Conservation (phyloP, 139 green algal genomes). For the Marvania coccoides region DNA sequence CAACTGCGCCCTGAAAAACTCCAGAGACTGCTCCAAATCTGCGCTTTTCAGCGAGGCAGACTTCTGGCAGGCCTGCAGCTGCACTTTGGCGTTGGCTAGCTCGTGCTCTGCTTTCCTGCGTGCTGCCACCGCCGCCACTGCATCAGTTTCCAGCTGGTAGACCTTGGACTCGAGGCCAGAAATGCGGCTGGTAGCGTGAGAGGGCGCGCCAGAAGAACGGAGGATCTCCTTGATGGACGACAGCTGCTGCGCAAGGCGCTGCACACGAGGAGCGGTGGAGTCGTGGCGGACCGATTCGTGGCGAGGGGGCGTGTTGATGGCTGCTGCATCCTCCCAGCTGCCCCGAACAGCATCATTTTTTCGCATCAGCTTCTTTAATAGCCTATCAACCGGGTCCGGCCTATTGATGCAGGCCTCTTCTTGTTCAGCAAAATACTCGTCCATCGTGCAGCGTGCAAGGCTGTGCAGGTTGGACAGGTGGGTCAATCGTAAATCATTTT, state of each 20-base stretch:
- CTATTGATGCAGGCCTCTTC: too few species aligned
- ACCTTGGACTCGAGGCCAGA: neutral
- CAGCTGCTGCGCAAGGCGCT: neutral
- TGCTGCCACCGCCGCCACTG: neutral
- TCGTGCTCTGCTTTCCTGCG: neutral
- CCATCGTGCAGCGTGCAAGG: too few species aligned
- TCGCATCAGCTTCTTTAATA: too few species aligned
- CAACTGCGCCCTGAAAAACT: slow-evolving; percentile 12
- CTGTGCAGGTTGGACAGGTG: too few species aligned
- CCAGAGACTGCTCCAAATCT: slow-evolving; percentile 6
- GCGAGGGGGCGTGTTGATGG: too few species aligned
- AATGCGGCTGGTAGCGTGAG: neutral
- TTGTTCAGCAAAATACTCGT: too few species aligned
- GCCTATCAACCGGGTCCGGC: too few species aligned
- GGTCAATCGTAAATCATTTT: too few species aligned
- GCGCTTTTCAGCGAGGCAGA: neutral
- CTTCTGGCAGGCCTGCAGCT: slow-evolving; percentile 14
- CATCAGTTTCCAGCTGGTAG: neutral
- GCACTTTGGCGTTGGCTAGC: neutral
- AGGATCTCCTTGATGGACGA: neutral
- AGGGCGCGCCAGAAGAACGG: neutral
- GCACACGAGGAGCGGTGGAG: neutral
- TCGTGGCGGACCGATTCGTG: too few species aligned
- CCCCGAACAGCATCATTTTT: too few species aligned
- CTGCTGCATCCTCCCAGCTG: too few species aligned